These are phyloP conservation scores for Aquanectria penicillioides DNA, from an alignment of 2,329 filamentous ascomycete species.

Conservation along the genomic window DNA sequence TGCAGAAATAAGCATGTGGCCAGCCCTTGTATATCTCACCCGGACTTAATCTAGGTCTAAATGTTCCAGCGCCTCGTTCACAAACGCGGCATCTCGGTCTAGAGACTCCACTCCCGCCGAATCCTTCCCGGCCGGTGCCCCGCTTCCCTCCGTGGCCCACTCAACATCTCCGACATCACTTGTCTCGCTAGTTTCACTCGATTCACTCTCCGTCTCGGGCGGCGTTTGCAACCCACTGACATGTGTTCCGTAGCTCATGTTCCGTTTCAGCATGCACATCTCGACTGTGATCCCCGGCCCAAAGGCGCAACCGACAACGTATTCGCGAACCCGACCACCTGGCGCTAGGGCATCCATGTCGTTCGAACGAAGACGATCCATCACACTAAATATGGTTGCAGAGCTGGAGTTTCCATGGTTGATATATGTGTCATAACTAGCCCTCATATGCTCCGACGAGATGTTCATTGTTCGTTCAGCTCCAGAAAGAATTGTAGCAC, in stretches of 20 bases:
- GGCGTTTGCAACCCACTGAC: slow-evolving; percentile 59
- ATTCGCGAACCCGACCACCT: slow-evolving; percentile 59
- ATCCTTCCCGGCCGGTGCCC: slow-evolving; percentile 24
- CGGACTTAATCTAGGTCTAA: slow-evolving; percentile 43
- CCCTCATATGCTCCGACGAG: slow-evolving; percentile 71
- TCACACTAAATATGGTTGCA: slow-evolving; percentile 74
- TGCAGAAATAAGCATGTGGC: background rate
- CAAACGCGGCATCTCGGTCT: slow-evolving; percentile 32
- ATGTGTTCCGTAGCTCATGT: slow-evolving; percentile 15
- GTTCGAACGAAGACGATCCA: slow-evolving; percentile 68
- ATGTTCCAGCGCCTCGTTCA: slow-evolving; percentile 35
- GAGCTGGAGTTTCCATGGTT: slow-evolving; percentile 76
- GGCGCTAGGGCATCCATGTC: slow-evolving; percentile 69
- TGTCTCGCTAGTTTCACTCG: slow-evolving; percentile 53
- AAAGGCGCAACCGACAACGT: slow-evolving; percentile 75
- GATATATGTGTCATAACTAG: slow-evolving; percentile 76
- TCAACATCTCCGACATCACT: slow-evolving; percentile 43
- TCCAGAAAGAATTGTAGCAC: slow-evolving; percentile 72
- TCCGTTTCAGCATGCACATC: slow-evolving; percentile 71
- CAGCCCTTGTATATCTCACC: background rate
- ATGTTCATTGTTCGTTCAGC: slow-evolving; percentile 68
- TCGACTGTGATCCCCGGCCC: slow-evolving; percentile 76
- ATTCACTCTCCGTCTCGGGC: slow-evolving; percentile 64
- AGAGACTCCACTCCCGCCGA: slow-evolving; percentile 15
- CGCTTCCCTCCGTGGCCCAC: slow-evolving; percentile 28